Evolutionary conservation across 1,284 basidiomycete species (phyloP), one percentile per base, ranked within the genome.

Genomic region (Marasmius sp.): DNA sequence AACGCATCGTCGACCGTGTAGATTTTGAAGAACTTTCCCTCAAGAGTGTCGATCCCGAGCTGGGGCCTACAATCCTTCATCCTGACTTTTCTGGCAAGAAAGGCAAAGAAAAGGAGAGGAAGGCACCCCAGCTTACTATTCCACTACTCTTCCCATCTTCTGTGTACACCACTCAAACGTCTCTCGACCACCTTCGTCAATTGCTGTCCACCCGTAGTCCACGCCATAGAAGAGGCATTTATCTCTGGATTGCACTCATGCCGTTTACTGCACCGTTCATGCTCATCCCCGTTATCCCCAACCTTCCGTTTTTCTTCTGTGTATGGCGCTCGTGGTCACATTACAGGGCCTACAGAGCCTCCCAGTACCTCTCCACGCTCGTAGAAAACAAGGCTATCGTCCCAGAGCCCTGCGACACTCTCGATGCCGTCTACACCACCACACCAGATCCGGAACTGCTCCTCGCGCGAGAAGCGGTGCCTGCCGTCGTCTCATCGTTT

Each of bases 241-340:
- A 78, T 66, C 72, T 81, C 6, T 93, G 89, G 88, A 77, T 87
- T 70, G 62, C 82, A 7, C 70, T 88, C 38, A 76, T 51, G 12
- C 91, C 91, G 1, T 71, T 93, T 10, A 93, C 89, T 10, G 78
- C 85, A 16, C 92, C 92, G 1, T 86, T 93, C 68, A 81, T 83
- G 74, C 69, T 93, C 57, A 80, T 93, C 66, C 91, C 92, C 12
- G 74, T 93, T 60, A 86, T 93, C 71, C 91, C 91, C 34, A 93
- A 93, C 71, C 75, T 93, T 33, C 91, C 91, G 0, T 89, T 93
- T 73, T 92, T 93, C 78, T 93, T 91, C 74, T 92, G 90, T 68
- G 83, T 81, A 2, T 93, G 92, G 91, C 80, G 91, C 54, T 85
- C 89, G 51, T 93, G 91, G 91, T 88, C 87, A 51, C 91, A 93